Conservation (phyloP, 768 basidiomycete genomes). For the Pulveroboletus sp. region DNA sequence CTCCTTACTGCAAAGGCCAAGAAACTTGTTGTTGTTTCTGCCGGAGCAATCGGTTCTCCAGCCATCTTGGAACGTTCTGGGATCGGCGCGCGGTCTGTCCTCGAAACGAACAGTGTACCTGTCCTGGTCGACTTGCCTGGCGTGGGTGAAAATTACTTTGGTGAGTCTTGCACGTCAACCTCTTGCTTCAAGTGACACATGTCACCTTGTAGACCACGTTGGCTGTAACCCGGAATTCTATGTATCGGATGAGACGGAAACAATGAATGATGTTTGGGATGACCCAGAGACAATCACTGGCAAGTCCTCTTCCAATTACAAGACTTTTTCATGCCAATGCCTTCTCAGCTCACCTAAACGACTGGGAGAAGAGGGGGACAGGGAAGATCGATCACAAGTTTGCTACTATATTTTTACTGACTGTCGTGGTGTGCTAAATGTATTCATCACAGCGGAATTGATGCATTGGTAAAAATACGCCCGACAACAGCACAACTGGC, state of each 20-base stretch:
- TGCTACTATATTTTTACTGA: background rate
- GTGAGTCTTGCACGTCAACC: slow-evolving; percentile 20
- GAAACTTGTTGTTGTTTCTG: slow-evolving; percentile 48
- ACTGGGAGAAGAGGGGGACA: slow-evolving; percentile 37
- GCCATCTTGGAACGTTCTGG: slow-evolving; percentile 63
- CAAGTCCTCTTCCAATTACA: slow-evolving; percentile 24
- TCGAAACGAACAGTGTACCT: slow-evolving; percentile 45
- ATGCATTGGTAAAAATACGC: slow-evolving; percentile 54
- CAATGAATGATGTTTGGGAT: slow-evolving; percentile 46
- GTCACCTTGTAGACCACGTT: slow-evolving; percentile 34
- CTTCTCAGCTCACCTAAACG: slow-evolving; percentile 23
- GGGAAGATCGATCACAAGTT: slow-evolving; percentile 58
- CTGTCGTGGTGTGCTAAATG: background rate
- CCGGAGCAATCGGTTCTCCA: slow-evolving; percentile 56
- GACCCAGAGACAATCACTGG: slow-evolving; percentile 37
- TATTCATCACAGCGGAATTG: slow-evolving; percentile 41
- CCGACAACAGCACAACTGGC: slow-evolving; percentile 50
- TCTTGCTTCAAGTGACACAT: background rate
- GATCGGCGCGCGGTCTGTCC: slow-evolving; percentile 53
- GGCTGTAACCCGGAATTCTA: slow-evolving; percentile 13
- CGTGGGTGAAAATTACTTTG: slow-evolving; percentile 70
- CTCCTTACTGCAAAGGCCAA: slow-evolving; percentile 26
- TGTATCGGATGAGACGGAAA: slow-evolving; percentile 43
- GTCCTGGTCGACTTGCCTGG: slow-evolving; percentile 66
- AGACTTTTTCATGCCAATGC: background rate